Evolutionary conservation across 1,284 basidiomycete genomes (phyloP).

Genomic region (Mycena citricolor): DNA sequence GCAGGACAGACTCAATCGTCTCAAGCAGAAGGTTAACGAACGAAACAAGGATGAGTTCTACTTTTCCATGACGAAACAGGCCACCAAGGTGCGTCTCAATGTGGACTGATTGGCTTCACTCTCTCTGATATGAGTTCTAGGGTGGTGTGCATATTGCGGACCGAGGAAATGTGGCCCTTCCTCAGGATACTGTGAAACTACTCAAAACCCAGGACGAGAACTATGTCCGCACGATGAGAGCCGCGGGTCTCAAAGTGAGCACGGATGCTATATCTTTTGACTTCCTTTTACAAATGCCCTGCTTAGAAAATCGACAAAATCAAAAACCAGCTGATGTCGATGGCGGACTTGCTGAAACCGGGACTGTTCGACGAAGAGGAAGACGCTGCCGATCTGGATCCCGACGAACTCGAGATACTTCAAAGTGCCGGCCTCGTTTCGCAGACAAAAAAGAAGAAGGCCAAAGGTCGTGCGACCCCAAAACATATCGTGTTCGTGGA

Average conservation of each 20-base stretch:
- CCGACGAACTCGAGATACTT: slow-evolving; percentile 66
- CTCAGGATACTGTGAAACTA: slow-evolving; percentile 88
- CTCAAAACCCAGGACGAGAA: slow-evolving; percentile 97
- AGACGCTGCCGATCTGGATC: slow-evolving; percentile 50
- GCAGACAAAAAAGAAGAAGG: slow-evolving; percentile 32
- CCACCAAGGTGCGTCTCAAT: slow-evolving; percentile 60
- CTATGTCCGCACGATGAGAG: slow-evolving; percentile 85
- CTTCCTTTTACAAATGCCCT: slow-evolving; percentile 1
- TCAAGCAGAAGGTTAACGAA: slow-evolving; percentile 87
- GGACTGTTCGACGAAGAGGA: slow-evolving; percentile 31
- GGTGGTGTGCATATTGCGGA: slow-evolving; percentile 84
- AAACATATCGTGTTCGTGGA: slow-evolving; percentile 79
- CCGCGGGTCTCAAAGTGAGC: slow-evolving; percentile 76
- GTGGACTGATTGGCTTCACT: neutral
- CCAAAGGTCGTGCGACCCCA: slow-evolving; percentile 32
- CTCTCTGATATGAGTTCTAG: slow-evolving; percentile 34
- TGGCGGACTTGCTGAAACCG: slow-evolving; percentile 60
- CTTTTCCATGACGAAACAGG: slow-evolving; percentile 90
- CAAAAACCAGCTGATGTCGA: slow-evolving; percentile 62
- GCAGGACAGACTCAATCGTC: slow-evolving; percentile 81
- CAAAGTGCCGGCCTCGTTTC: slow-evolving; percentile 64
- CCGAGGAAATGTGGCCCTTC: slow-evolving; percentile 80
- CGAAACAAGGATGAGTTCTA: slow-evolving; percentile 99
- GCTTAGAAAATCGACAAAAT: slow-evolving; percentile 79
- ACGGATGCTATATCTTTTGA: slow-evolving; percentile 10